Conservation (phyloP, 164 flowering plant species). For the Vitis rupestris region DNA sequence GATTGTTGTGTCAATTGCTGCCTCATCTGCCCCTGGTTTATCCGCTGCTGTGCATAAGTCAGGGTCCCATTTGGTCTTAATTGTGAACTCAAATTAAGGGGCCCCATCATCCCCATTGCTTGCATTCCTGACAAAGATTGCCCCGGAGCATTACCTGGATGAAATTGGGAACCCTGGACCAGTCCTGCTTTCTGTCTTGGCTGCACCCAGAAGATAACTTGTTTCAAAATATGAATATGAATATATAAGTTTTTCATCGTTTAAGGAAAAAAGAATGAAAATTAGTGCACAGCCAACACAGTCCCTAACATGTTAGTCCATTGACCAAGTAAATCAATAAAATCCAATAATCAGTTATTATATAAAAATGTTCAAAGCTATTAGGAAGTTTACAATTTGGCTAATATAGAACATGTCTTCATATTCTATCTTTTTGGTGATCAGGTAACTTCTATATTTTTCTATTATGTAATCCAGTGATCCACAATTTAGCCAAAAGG, state of each 20-base stretch:
- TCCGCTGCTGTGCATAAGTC: constrained; percentile 63
- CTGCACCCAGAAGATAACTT: constrained; percentile 37
- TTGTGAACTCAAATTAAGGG: constrained; percentile 56
- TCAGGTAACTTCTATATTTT: too few species aligned
- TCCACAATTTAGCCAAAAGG: too few species aligned
- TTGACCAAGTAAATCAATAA: too few species aligned
- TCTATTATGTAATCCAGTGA: too few species aligned
- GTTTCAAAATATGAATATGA: constrained; percentile 1
- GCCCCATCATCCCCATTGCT: constrained; percentile 69
- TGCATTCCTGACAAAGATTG: constrained; percentile 80
- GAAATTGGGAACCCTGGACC: constrained; percentile 74
- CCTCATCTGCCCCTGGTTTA: constrained; percentile 55
- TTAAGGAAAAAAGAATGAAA: too few species aligned
- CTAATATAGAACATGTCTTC: too few species aligned
- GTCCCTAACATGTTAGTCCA: too few species aligned
- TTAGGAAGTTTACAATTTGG: too few species aligned
- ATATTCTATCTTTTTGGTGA: too few species aligned
- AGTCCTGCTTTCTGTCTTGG: constrained; percentile 75
- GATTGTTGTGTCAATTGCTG: constrained; percentile 71
- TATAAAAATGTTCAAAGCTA: too few species aligned
- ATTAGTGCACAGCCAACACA: too few species aligned
- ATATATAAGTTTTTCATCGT: neutral
- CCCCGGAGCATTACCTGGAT: constrained; percentile 55
- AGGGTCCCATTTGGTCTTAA: constrained; percentile 62
- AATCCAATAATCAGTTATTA: too few species aligned